These are phyloP conservation scores for Micractinium sp. DNA, from an alignment of 139 green algal species.

Conservation along the genomic window DNA sequence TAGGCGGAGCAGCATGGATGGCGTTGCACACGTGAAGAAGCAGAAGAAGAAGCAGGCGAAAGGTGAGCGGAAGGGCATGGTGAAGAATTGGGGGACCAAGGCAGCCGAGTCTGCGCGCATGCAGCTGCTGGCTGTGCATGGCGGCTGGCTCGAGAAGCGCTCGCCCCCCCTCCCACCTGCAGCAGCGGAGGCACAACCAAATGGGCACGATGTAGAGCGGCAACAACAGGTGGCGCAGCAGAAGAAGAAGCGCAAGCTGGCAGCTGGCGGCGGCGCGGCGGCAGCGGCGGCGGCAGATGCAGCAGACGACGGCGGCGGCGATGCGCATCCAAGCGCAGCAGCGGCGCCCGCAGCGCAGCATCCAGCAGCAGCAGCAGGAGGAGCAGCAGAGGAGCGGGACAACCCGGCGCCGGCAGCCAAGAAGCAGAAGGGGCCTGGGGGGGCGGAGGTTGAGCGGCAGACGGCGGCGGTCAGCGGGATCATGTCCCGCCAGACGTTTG, in stretches of 20 bases:
- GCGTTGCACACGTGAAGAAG: slow-evolving; percentile 19
- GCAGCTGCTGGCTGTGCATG: background rate
- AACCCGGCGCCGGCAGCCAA: background rate
- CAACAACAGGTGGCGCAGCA: background rate
- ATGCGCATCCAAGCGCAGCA: background rate
- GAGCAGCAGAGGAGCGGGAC: slow-evolving; percentile 7
- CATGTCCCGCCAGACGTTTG: slow-evolving; percentile 67
- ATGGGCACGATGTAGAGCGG: background rate
- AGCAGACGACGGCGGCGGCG: background rate
- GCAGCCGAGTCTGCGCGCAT: too few relatives aligned
- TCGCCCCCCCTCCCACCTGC: background rate
- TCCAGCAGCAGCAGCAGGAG: background rate
- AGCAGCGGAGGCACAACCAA: background rate
- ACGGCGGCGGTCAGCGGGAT: slow-evolving; percentile 28
- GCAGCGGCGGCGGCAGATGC: background rate
- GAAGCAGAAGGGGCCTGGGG: slow-evolving; percentile 16
- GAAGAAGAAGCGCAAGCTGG: slow-evolving; percentile 24
- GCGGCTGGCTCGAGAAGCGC: background rate
- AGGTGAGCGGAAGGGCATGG: background rate
- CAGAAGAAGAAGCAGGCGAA: slow-evolving; percentile 19
- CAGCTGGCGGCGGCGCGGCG: background rate
- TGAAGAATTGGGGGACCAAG: too few relatives aligned
- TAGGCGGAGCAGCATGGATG: slow-evolving; percentile 10
- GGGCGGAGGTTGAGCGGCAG: slow-evolving; percentile 21
- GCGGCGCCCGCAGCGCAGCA: background rate